Conservation (phyloP, 2,329 filamentous ascomycete species). For the Colletotrichum sidae region DNA sequence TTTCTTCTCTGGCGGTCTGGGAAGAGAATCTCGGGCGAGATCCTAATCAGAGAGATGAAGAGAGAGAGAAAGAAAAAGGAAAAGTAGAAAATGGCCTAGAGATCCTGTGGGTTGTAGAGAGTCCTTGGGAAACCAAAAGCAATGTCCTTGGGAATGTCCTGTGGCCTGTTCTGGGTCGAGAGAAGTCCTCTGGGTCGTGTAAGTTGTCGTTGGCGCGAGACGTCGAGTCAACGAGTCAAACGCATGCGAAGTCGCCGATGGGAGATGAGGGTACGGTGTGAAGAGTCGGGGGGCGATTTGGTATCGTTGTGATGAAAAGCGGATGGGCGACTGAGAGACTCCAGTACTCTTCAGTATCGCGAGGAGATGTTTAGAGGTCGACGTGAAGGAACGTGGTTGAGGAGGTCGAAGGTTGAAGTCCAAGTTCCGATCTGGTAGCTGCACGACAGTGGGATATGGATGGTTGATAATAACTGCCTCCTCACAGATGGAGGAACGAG, state of each 20-base stretch:
- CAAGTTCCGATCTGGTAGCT: neutral
- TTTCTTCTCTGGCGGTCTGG: slow-evolving; percentile 35
- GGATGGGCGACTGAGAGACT: slow-evolving; percentile 25
- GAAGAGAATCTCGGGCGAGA: slow-evolving; percentile 38
- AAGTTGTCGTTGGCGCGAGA: slow-evolving; percentile 46
- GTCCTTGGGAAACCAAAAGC: slow-evolving; percentile 33
- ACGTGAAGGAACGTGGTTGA: slow-evolving; percentile 54
- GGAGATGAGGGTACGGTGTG: slow-evolving; percentile 1
- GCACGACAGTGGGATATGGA: slow-evolving; percentile 37
- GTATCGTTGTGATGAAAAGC: slow-evolving; percentile 22
- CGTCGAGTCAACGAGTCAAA: slow-evolving; percentile 65
- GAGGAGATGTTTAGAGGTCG: slow-evolving; percentile 40
- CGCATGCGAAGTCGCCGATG: slow-evolving; percentile 21
- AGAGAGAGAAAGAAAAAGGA: slow-evolving; percentile 41
- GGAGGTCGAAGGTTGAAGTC: slow-evolving; percentile 30
- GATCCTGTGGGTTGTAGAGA: slow-evolving; percentile 30
- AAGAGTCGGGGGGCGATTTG: slow-evolving; percentile 27
- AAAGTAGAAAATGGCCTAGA: slow-evolving; percentile 38
- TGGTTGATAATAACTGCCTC: slow-evolving; percentile 39
- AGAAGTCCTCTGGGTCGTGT: slow-evolving; percentile 36
- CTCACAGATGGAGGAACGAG: slow-evolving; percentile 36
- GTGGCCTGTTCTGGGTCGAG: slow-evolving; percentile 38
- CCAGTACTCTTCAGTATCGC: slow-evolving; percentile 31
- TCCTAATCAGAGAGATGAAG: slow-evolving; percentile 29
- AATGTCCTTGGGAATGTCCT: slow-evolving; percentile 32